A percentile compares a stretch with the other conserved stretches of the same genome.
Conservation (phyloP, 2,329 filamentous ascomycete species). For the Epichloe coenophiala region DNA sequence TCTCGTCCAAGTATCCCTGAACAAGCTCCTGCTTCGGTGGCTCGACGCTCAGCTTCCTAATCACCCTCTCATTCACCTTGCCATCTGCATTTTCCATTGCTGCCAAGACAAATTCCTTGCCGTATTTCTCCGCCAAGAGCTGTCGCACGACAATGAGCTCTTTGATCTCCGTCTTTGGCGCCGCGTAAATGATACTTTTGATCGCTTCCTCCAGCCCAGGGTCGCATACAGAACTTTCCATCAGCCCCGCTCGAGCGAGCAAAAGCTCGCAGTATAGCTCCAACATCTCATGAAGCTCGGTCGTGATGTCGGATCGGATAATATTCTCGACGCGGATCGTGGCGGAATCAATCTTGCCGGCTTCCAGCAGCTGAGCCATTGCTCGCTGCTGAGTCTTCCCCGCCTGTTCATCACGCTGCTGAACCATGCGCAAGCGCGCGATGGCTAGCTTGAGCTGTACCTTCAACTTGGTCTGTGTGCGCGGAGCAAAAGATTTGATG, state of each 20-base stretch:
- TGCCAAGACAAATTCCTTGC: slow-evolving; percentile 77
- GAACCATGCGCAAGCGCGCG: slow-evolving; percentile 80
- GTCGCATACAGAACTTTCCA: slow-evolving; percentile 57
- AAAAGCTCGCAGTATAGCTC: slow-evolving; percentile 94
- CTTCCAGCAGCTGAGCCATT: slow-evolving; percentile 84
- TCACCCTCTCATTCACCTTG: slow-evolving; percentile 68
- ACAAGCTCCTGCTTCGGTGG: slow-evolving; percentile 73
- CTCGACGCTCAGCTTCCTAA: slow-evolving; percentile 71
- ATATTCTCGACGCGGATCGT: slow-evolving; percentile 96
- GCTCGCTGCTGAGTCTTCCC: slow-evolving; percentile 76
- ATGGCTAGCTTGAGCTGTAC: slow-evolving; percentile 85
- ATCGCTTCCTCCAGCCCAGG: slow-evolving; percentile 79
- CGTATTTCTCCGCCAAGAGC: slow-evolving; percentile 80
- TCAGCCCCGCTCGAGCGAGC: slow-evolving; percentile 70
- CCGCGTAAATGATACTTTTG: slow-evolving; percentile 83
- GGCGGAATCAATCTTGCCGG: slow-evolving; percentile 78
- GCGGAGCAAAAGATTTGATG: background rate
- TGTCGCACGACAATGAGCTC: slow-evolving; percentile 69
- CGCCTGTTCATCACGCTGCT: slow-evolving; percentile 86
- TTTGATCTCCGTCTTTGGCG: slow-evolving; percentile 84
- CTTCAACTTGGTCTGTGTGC: slow-evolving; percentile 61
- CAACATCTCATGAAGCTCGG: slow-evolving; percentile 88
- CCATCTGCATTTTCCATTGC: slow-evolving; percentile 72
- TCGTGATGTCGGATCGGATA: slow-evolving; percentile 86
- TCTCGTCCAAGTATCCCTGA: slow-evolving; percentile 79